phyloP scores from a whole-genome alignment of 169 alveolate species.

The Cryptosporidium meleagridis region DNA sequence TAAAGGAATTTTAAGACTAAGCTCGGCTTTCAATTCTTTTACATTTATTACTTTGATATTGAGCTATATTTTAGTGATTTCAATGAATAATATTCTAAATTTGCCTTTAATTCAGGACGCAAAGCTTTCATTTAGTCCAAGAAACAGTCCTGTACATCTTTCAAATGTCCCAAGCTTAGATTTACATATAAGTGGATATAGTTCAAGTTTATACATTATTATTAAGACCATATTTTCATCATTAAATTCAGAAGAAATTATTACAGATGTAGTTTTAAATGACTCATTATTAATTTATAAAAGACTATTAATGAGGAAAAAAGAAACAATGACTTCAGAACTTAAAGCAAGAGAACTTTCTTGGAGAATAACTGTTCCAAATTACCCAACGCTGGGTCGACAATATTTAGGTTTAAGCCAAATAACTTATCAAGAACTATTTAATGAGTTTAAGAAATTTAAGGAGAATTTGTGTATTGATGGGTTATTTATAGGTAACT shows the following conservation, averaged over 20 bases:
- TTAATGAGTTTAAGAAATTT: not conserved
- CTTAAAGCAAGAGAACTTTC: constrained; percentile 51
- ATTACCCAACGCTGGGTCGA: constrained; percentile 20
- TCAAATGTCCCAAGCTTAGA: not conserved
- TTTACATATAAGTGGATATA: constrained; percentile 6
- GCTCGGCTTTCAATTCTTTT: not conserved
- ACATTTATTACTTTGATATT: not conserved
- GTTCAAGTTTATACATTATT: constrained; percentile 1
- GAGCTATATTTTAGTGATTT: not conserved
- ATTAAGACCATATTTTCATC: not conserved
- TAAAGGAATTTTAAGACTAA: constrained; percentile 30
- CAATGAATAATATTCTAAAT: not conserved
- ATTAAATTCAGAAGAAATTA: constrained; percentile 1
- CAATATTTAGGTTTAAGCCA: not conserved
- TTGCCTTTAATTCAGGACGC: constrained; percentile 27
- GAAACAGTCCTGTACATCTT: not conserved
- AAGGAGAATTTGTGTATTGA: constrained; percentile 32
- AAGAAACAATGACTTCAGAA: constrained; percentile 3
- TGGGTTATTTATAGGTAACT: constrained; percentile 39
- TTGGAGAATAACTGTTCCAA: constrained; percentile 22
- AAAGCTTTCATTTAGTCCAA: constrained; percentile 6
- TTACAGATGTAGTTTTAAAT: not conserved
- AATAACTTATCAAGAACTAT: not conserved
- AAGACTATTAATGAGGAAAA: not conserved
- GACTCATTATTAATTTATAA: not conserved